Evolutionary conservation across 371 early-diverging fungal species (phyloP), one percentile per base, ranked within the genome.

Genomic region (Haplosporangium sp.): DNA sequence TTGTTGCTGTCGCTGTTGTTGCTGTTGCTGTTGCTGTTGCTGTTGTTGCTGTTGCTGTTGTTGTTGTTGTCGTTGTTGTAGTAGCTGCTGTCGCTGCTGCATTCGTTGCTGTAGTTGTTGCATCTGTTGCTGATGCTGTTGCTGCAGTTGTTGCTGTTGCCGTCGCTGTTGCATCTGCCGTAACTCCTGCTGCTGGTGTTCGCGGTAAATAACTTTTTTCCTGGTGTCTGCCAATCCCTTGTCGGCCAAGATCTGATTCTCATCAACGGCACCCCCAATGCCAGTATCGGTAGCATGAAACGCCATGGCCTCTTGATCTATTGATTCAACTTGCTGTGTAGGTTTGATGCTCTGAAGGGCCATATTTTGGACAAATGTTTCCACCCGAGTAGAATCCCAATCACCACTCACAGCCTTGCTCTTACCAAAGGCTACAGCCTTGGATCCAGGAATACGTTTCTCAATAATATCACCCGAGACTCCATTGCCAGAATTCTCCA

Each of bases 401-500:
- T 74, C 63, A 0, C 69, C 69, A 1, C 5, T 27, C 2, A 81
- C 75, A 4, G 69, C 71, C 13, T 45, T 56, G 17, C 62, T 63
- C 34, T 65, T 57, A 0, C 75, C 75, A 1, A 52, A 11, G 0
- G 81, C 81, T n/a, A 81, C 71, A 11, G 40, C 59, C 66, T 74
- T 78, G n/a, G 74, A 35, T 20, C 71, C 78, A 2, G 78, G 74
- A 1, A 37, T 57, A 11, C 55, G 61, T 19, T 11, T 57, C 50
- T 78, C 78, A 17, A 73, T 47, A 9, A 78, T 42, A 66, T 77
- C 78, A 1, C 77, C 67, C 2, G 59, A 44, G 11, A 52, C 27
- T 11, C 67, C 70, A 44, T 63, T 45, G 10, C 74, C 81, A 44
- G 63, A 56, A 56, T 67, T 81, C 53, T 81, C 75, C 68, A 81